Base-by-base conservation (phyloP, 208 protist species). In the Acanthamoeba polyphaga region DNA sequence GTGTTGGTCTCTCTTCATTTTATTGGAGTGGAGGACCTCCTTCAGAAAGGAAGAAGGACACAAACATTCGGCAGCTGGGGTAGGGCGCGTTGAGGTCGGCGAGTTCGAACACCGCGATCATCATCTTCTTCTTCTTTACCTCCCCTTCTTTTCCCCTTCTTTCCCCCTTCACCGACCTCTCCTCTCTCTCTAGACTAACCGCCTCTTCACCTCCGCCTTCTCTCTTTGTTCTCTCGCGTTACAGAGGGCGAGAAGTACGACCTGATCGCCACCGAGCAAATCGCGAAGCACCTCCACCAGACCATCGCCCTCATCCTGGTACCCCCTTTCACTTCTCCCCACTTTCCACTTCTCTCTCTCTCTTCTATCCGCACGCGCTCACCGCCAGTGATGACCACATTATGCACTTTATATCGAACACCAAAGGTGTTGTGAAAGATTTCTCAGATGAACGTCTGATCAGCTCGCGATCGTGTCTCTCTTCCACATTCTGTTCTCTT, bases 281-380 rank as follows among this genome's bases (percentile, higher is more conserved):
- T 94, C 19, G 9, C 55, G 10, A 94, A 94, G 51, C 55, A 94
- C 68, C 19, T 94, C 32, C 89, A 94, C 38, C 60, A 94, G 51
- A 82, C 89, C 43, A 82, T 94, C 43, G 13, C 43, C 22, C 70
- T 46, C 51, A 60, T 94, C 12, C 43, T 94, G 13, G 85, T 92
- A 92, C 58, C n/a, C n/a, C n/a, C n/a, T n/a, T n/a, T n/a, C n/a
- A n/a, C 12, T 74, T 55, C 27, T 38, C 32, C 22, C 43, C 19
- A 49, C 5, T 12, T 88, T 19, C 27, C 34, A 34, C 46, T 24
- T 58, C 38, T 22, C 46, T 64, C 53, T 55, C 49, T 55, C 62
- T 70, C 62, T n/a, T 19, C 32, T 76, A 9, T 38, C 8, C n/a
- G 38, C 68, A 9, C 68, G 27, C 64, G n/a, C 1, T 32, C 34